Percentiles rank a stretch among this genome's conserved stretches.
phyloP scores from a whole-genome alignment of 192 early-diverging fungal species.

The Diversispora epigaea region DNA sequence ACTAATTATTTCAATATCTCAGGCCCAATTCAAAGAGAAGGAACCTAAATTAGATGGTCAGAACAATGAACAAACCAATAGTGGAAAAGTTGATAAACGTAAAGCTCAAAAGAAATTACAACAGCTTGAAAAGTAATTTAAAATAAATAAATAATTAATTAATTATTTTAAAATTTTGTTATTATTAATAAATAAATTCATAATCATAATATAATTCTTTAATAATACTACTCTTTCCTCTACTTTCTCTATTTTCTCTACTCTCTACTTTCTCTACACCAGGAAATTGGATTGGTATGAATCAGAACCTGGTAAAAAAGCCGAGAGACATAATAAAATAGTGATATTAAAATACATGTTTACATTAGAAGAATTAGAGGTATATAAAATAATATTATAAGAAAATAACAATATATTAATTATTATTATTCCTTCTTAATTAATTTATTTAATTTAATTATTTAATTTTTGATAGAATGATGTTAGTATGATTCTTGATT shows the following conservation, averaged over 20 bases:
- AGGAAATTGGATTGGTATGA: constrained; percentile 95
- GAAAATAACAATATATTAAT: background rate
- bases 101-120: constrained; percentile 65
- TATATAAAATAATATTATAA: constrained; percentile 35
- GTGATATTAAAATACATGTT: constrained; percentile 98
- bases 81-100: constrained; percentile 47
- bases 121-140: constrained; percentile 71
- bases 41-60: constrained; percentile 42
- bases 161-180: too few species aligned
- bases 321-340: constrained; percentile 74
- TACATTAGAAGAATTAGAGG: constrained; percentile 82
- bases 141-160: too few species aligned
- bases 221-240: too few species aligned
- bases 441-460: too few species aligned
- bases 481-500: constrained; percentile 81
- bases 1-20: constrained; percentile 3
- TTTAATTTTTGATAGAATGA: constrained; percentile 62
- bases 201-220: too few species aligned
- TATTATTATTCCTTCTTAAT: background rate
- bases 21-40: constrained; percentile 84
- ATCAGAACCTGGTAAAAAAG: constrained; percentile 60
- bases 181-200: too few species aligned
- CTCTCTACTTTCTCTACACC: background rate
- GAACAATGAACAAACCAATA: constrained; percentile 32
- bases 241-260: too few species aligned